Percentiles rank a stretch among this genome's conserved stretches.
Evolutionary conservation across 2,329 filamentous ascomycete genomes (phyloP).

Genomic region (Penicillium occitanis): DNA sequence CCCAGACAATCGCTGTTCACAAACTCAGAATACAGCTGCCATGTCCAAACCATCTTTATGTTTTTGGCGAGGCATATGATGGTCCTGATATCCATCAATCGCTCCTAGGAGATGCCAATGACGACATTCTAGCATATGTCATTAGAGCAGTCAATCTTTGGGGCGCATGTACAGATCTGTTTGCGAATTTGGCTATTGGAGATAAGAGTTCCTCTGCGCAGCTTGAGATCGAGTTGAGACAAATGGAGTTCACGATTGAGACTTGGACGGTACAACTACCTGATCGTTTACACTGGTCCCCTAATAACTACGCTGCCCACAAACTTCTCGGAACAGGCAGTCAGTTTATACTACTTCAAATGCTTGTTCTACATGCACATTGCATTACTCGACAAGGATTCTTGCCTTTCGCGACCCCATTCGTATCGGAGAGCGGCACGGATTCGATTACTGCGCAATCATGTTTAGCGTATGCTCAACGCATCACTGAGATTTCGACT

Average conservation of each 20-base stretch:
- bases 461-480: slow-evolving; percentile 3
- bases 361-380: slow-evolving; percentile 6
- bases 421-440: neutral
- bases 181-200: slow-evolving; percentile 3
- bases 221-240: slow-evolving; percentile 2
- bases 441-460: neutral
- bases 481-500: slow-evolving; percentile 5
- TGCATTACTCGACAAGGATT: slow-evolving; percentile 5
- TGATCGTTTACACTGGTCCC: neutral
- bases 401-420: neutral
- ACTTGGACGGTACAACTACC: slow-evolving; percentile 5
- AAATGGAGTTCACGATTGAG: neutral
- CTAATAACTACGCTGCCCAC: neutral
- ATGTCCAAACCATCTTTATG: slow-evolving; percentile 1
- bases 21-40: slow-evolving; percentile 6
- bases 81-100: neutral
- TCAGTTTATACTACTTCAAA: slow-evolving; percentile 1
- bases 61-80: slow-evolving; percentile 2
- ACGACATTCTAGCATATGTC: neutral
- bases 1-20: neutral
- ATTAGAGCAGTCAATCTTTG: neutral
- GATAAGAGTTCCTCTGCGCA: neutral
- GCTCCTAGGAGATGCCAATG: neutral
- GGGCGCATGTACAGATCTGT: slow-evolving; percentile 8
- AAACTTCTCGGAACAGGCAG: slow-evolving; percentile 4